Conservation (phyloP, 306 rosid species). For the Dalbergia oliveri region DNA sequence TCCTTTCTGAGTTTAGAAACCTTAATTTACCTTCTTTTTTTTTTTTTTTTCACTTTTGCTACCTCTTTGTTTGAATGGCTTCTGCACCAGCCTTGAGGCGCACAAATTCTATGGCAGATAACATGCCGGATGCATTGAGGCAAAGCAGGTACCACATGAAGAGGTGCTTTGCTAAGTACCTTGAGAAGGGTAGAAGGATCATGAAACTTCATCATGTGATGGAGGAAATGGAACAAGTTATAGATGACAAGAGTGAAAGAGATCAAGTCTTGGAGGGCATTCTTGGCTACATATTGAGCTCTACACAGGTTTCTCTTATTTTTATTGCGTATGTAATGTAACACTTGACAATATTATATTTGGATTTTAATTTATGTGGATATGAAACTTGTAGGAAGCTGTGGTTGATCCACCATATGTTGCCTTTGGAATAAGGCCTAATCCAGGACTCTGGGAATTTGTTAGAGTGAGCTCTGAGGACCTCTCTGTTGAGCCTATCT, state of each 20-base stretch:
- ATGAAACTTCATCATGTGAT: constrained; percentile 62
- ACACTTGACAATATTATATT: too few species aligned
- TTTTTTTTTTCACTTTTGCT: too few species aligned
- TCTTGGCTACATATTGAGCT: constrained; percentile 64
- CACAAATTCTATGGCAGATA: constrained; percentile 56
- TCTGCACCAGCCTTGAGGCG: constrained; percentile 47
- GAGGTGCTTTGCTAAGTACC: constrained; percentile 72
- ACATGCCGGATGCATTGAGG: constrained; percentile 68
- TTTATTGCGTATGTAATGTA: too few species aligned
- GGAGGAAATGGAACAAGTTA: constrained; percentile 71
- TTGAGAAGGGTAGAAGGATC: constrained; percentile 71
- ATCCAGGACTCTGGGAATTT: constrained; percentile 82
- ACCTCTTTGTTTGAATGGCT: constrained; percentile 47
- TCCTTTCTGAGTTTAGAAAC: constrained; percentile 22
- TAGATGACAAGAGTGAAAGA: constrained; percentile 63
- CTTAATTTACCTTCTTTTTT: neutral
- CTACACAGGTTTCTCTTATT: constrained; percentile 67
- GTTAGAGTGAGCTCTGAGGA: constrained; percentile 67
- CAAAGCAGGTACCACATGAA: constrained; percentile 73
- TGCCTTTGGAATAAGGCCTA: constrained; percentile 75
- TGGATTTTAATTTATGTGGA: too few species aligned
- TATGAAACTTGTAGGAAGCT: constrained; percentile 69
- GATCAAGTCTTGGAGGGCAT: constrained; percentile 66
- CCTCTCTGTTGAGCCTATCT: constrained; percentile 67
- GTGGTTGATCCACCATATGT: constrained; percentile 74